These are phyloP conservation scores for Zygosaccharomyces pseudobailii DNA, from an alignment of 1,139 yeast species.

Conservation along the genomic window DNA sequence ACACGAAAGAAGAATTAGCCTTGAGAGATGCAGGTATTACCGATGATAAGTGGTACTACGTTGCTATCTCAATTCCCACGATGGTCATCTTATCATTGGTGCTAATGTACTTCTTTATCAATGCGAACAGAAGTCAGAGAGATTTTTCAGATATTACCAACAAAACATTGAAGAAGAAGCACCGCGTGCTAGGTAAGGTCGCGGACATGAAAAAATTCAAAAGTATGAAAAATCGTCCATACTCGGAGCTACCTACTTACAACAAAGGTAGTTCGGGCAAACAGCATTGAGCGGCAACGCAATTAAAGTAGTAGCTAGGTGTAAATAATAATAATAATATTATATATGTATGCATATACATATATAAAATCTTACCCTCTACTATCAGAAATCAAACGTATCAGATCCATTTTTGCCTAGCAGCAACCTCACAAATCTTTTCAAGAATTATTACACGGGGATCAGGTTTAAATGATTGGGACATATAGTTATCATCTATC, in stretches of 20 bases:
- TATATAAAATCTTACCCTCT: background rate
- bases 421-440: conserved; percentile 35
- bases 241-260: conserved; percentile 39
- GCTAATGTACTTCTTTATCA: conserved; percentile 59
- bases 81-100: conserved; percentile 57
- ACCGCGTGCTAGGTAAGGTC: conserved; percentile 40
- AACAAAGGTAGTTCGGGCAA: conserved; percentile 29
- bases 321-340: background rate
- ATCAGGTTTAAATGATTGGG: conserved; percentile 28
- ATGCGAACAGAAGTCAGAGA: conserved; percentile 46
- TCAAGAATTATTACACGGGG: conserved; percentile 35
- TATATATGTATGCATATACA: conserved; percentile 1
- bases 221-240: conserved; percentile 36
- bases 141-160: conserved; percentile 42
- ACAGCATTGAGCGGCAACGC: conserved; percentile 15
- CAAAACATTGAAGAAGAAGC: conserved; percentile 49
- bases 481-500: conserved; percentile 10
- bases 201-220: conserved; percentile 34
- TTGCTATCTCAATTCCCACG: conserved; percentile 68
- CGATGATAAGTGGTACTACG: conserved; percentile 60
- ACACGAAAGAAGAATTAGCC: conserved; percentile 50
- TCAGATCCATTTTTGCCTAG: conserved; percentile 35
- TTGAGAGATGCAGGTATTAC: conserved; percentile 54
- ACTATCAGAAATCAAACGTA: background rate
- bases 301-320: background rate